A percentile compares a stretch with the other conserved stretches of the same genome.
phyloP scores from a whole-genome alignment of 2,329 filamentous ascomycete genomes.

The Penicillium sp. region DNA sequence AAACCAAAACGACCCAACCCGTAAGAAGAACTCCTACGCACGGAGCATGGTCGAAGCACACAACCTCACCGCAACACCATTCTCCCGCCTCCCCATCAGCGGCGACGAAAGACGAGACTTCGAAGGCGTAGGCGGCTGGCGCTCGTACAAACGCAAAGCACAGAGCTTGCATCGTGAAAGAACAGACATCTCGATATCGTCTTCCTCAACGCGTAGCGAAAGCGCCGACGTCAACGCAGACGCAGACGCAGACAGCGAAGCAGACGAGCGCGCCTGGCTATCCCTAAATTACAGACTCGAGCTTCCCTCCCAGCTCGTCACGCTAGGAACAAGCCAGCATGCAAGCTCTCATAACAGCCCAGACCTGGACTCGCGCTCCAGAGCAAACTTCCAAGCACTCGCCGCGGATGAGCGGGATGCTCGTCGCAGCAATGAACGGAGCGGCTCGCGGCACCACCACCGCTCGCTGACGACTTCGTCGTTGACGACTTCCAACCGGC shows the following conservation, averaged over 20 bases:
- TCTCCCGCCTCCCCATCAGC: conserved; percentile 27
- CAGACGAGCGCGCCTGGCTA: conserved; percentile 39
- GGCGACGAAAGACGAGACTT: conserved; percentile 41
- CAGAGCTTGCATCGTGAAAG: conserved; percentile 14
- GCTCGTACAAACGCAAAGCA: conserved; percentile 19
- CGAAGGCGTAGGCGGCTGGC: conserved; percentile 45
- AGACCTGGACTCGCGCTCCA: conserved; percentile 1
- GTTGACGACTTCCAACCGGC: conserved; percentile 17
- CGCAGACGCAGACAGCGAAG: conserved; percentile 13
- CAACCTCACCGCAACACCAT: conserved; percentile 13
- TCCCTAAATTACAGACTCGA: conserved; percentile 40
- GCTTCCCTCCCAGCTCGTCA: conserved; percentile 34
- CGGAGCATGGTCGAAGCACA: conserved; percentile 23
- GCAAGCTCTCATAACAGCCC: conserved; percentile 13
- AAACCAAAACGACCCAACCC: conserved; percentile 8
- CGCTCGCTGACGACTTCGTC: conserved; percentile 36
- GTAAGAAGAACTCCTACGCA: conserved; percentile 17
- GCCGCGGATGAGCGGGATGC: conserved; percentile 2
- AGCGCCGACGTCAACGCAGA: conserved; percentile 20
- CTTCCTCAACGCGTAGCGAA: conserved; percentile 24
- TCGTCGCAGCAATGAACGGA: not conserved
- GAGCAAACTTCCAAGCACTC: conserved; percentile 6
- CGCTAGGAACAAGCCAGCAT: conserved; percentile 13
- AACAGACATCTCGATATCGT: conserved; percentile 21
- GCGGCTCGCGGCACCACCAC: conserved; percentile 27